Evolutionary conservation across 192 early-diverging fungal genomes (phyloP).

Genomic region (Entomortierella lignicola): DNA sequence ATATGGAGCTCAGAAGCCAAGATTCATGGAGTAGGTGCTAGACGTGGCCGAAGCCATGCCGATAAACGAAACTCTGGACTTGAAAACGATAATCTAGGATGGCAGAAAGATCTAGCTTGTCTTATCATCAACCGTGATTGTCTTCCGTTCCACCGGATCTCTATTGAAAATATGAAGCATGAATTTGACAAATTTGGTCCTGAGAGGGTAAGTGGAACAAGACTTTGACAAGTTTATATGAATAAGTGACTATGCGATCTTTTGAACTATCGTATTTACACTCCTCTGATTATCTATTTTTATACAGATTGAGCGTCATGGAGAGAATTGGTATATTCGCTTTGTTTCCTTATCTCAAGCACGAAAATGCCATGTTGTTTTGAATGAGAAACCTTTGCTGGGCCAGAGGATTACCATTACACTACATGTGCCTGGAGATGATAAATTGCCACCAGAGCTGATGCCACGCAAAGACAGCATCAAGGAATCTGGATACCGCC

Average conservation of each 20-base stretch:
- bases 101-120: constrained; percentile 52
- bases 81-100: constrained; percentile 22
- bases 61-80: constrained; percentile 14
- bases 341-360: constrained; percentile 60
- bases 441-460: constrained; percentile 28
- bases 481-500: constrained; percentile 37
- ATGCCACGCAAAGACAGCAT: constrained; percentile 26
- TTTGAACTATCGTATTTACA: too few species aligned
- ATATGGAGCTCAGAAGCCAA: constrained; percentile 24
- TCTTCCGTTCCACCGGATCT: constrained; percentile 59
- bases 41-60: constrained; percentile 12
- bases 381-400: constrained; percentile 50
- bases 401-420: constrained; percentile 58
- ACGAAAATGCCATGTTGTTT: constrained; percentile 52
- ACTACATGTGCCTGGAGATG: constrained; percentile 46
- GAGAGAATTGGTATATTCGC: constrained; percentile 64
- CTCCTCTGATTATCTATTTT: too few species aligned
- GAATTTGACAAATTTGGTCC: constrained; percentile 61
- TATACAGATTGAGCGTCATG: constrained; percentile 67
- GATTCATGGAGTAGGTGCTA: constrained; percentile 5
- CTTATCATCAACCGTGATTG: constrained; percentile 60
- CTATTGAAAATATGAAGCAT: constrained; percentile 60
- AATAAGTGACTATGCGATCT: too few species aligned
- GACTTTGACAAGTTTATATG: background rate
- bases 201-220: constrained; percentile 48